Conservation (phyloP, 257 asterid species). For the Solanum corneliomulleri region DNA sequence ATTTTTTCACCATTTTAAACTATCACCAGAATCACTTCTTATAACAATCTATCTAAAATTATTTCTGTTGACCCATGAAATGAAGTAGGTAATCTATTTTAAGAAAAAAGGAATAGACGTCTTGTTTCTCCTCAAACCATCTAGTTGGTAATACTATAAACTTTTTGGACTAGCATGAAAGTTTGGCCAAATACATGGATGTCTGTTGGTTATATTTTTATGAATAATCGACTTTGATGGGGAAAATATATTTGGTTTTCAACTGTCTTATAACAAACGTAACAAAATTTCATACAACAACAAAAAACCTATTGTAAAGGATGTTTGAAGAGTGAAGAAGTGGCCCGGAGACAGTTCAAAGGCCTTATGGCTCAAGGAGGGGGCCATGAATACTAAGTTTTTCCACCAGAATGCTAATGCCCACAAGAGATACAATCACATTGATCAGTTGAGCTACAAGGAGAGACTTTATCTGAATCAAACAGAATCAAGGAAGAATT, state of each 20-base stretch:
- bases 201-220: neutral
- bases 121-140: neutral
- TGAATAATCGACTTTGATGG: neutral
- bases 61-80: neutral
- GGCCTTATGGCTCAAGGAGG: neutral
- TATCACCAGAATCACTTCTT: neutral
- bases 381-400: neutral
- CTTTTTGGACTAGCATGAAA: neutral
- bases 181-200: neutral
- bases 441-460: neutral
- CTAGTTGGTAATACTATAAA: neutral
- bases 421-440: neutral
- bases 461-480: neutral
- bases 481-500: neutral
- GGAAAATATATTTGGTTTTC: neutral
- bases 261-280: neutral
- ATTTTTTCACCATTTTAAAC: neutral
- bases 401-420: neutral
- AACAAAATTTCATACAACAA: neutral
- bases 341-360: constrained; percentile 10
- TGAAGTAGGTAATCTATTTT: neutral
- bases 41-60: neutral
- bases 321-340: constrained; percentile 8
- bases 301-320: neutral
- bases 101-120: neutral